These are phyloP conservation scores for Cladochytrium replicatum DNA, from an alignment of 192 early-diverging fungal genomes.

Conservation along the genomic window DNA sequence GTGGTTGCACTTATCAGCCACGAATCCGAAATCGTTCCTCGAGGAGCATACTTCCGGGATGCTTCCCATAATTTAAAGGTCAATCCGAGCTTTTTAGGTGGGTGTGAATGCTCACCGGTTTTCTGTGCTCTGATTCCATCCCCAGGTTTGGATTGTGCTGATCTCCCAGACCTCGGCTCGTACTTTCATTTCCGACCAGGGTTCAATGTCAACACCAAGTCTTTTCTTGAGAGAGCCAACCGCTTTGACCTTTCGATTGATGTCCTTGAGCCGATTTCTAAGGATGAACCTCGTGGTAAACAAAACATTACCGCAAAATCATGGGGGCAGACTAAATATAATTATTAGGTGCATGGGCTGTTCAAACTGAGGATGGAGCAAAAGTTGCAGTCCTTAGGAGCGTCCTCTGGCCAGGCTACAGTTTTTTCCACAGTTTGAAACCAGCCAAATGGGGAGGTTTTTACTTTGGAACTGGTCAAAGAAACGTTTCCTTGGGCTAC, in stretches of 20 bases:
- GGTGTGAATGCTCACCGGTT: not conserved
- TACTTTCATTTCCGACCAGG: slow-evolving; percentile 48
- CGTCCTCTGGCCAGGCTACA: slow-evolving; percentile 49
- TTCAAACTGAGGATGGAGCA: slow-evolving; percentile 31
- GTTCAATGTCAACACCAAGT: slow-evolving; percentile 36
- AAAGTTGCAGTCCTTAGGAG: slow-evolving; percentile 35
- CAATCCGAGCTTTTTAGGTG: slow-evolving; percentile 39
- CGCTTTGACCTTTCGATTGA: slow-evolving; percentile 43
- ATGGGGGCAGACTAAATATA: too few relatives aligned
- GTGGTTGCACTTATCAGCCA: slow-evolving; percentile 38
- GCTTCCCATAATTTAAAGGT: slow-evolving; percentile 19
- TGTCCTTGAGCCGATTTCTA: slow-evolving; percentile 39
- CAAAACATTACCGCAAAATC: too few relatives aligned
- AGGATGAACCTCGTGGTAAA: slow-evolving; percentile 31
- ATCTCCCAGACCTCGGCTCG: too few relatives aligned
- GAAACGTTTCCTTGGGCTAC: slow-evolving; percentile 42
- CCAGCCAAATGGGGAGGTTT: slow-evolving; percentile 36
- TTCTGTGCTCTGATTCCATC: not conserved
- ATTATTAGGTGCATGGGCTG: slow-evolving; percentile 46
- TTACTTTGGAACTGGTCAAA: slow-evolving; percentile 41
- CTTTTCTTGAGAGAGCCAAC: slow-evolving; percentile 31
- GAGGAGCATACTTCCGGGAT: slow-evolving; percentile 42
- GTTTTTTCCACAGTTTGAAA: slow-evolving; percentile 35
- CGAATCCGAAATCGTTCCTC: slow-evolving; percentile 41
- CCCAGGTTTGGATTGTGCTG: not conserved